Conservation (phyloP, 176 grass and related monocot genomes). For the Oryza coarctata region DNA sequence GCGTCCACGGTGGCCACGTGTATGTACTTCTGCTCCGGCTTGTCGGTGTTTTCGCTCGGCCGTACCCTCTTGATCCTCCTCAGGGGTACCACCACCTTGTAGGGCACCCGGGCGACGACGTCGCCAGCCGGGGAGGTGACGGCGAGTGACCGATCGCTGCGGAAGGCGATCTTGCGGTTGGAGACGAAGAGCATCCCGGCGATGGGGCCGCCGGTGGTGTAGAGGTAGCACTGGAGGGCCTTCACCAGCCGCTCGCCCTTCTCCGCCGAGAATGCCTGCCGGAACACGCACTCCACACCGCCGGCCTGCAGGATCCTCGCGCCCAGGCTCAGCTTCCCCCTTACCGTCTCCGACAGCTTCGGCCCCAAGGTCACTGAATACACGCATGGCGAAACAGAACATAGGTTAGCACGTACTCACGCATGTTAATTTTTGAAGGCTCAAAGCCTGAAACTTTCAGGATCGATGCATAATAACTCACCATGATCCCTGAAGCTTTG, state of each 20-base stretch:
- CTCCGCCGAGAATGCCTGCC: slow-evolving; percentile 53
- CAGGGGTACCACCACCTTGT: slow-evolving; percentile 74
- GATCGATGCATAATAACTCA: slow-evolving; percentile 9
- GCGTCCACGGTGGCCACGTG: slow-evolving; percentile 68
- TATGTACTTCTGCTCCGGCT: slow-evolving; percentile 81
- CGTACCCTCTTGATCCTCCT: slow-evolving; percentile 48
- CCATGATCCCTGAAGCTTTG: slow-evolving; percentile 62
- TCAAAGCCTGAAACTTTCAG: background rate
- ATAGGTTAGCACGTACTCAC: slow-evolving; percentile 10
- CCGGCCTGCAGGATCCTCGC: slow-evolving; percentile 73
- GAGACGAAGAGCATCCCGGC: slow-evolving; percentile 88
- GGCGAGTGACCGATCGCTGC: slow-evolving; percentile 71
- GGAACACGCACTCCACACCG: slow-evolving; percentile 72
- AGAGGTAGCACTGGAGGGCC: slow-evolving; percentile 83
- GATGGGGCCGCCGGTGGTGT: slow-evolving; percentile 82
- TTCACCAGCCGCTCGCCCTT: slow-evolving; percentile 71
- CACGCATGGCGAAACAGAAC: background rate
- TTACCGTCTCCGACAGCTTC: slow-evolving; percentile 77
- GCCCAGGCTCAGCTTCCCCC: slow-evolving; percentile 72
- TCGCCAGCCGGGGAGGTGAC: slow-evolving; percentile 55
- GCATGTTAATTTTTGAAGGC: background rate
- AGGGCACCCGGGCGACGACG: slow-evolving; percentile 58
- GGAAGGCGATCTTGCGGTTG: slow-evolving; percentile 72
- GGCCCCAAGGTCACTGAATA: slow-evolving; percentile 66
- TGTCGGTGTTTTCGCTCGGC: slow-evolving; percentile 62